These are phyloP conservation scores for Erodium moschatum DNA, from an alignment of 441 rosid genomes.

Conservation along the genomic window DNA sequence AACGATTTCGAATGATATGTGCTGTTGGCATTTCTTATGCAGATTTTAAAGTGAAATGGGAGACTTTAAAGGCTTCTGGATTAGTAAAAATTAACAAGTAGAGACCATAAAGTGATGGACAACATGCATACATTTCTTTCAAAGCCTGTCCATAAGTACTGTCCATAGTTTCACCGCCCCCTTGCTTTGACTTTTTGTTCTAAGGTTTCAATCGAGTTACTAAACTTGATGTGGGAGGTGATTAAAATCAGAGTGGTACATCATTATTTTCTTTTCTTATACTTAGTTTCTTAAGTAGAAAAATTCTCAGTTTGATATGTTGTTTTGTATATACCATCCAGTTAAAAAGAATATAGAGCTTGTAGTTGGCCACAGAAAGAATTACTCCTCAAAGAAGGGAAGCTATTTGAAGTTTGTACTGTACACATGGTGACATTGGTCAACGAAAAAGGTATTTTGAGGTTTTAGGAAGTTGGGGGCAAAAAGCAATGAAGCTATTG, in stretches of 20 bases:
- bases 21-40: slow-evolving; percentile 50
- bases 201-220: slow-evolving; percentile 28
- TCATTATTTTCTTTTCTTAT: slow-evolving; percentile 13
- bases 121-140: slow-evolving; percentile 30
- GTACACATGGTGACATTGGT: slow-evolving; percentile 40
- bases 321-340: slow-evolving; percentile 62
- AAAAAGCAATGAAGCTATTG: slow-evolving; percentile 55
- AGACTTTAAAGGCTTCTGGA: slow-evolving; percentile 40
- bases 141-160: slow-evolving; percentile 29
- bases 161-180: slow-evolving; percentile 29
- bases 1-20: slow-evolving; percentile 29
- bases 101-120: slow-evolving; percentile 45
- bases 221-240: slow-evolving; percentile 27
- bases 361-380: slow-evolving; percentile 70
- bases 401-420: slow-evolving; percentile 58
- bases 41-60: slow-evolving; percentile 50
- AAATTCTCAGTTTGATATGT: slow-evolving; percentile 39
- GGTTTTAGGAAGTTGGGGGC: slow-evolving; percentile 51
- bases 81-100: slow-evolving; percentile 39
- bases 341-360: slow-evolving; percentile 67
- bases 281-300: slow-evolving; percentile 23
- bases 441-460: slow-evolving; percentile 48
- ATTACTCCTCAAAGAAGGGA: slow-evolving; percentile 55
- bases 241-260: slow-evolving; percentile 29
- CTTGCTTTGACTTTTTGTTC: slow-evolving; percentile 28